Conservation (phyloP, 768 basidiomycete genomes). For the Amanita pallidorosea region DNA sequence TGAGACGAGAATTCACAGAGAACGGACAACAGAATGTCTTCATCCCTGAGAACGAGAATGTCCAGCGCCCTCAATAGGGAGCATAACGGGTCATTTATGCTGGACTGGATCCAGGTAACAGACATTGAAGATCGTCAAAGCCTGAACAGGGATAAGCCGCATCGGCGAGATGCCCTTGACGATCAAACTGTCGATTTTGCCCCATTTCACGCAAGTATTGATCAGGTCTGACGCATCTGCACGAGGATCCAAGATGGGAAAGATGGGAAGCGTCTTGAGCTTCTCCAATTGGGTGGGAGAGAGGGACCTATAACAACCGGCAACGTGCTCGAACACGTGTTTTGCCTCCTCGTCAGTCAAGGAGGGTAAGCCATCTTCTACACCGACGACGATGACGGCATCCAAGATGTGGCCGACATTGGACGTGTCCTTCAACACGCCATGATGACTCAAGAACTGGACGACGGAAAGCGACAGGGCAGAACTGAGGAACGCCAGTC, state of each 20-base stretch:
- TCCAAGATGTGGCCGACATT: not conserved
- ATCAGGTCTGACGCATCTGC: not conserved
- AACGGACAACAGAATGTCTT: conserved; percentile 17
- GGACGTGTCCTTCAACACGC: conserved; percentile 9
- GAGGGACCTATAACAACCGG: not conserved
- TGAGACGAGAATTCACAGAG: conserved; percentile 19
- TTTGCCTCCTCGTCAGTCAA: not conserved
- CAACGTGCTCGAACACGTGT: not conserved
- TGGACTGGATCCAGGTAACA: conserved; percentile 19
- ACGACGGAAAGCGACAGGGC: conserved; percentile 13
- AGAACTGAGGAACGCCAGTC: conserved; percentile 23
- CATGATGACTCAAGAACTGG: conserved; percentile 10
- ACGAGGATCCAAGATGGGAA: conserved; percentile 15
- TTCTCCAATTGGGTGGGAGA: not conserved
- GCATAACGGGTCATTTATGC: conserved; percentile 12
- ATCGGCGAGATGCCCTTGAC: conserved; percentile 2
- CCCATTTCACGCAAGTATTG: not conserved
- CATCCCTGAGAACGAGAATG: conserved; percentile 9
- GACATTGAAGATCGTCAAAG: conserved; percentile 1
- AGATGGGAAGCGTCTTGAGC: conserved; percentile 17
- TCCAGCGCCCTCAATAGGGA: conserved; percentile 15
- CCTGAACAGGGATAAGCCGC: conserved; percentile 14
- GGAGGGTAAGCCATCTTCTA: not conserved
- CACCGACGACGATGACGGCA: not conserved
- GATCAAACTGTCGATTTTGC: not conserved